phyloP scores from a whole-genome alignment of 2,329 filamentous ascomycete genomes.

The Alternaria novae-zelandiae region DNA sequence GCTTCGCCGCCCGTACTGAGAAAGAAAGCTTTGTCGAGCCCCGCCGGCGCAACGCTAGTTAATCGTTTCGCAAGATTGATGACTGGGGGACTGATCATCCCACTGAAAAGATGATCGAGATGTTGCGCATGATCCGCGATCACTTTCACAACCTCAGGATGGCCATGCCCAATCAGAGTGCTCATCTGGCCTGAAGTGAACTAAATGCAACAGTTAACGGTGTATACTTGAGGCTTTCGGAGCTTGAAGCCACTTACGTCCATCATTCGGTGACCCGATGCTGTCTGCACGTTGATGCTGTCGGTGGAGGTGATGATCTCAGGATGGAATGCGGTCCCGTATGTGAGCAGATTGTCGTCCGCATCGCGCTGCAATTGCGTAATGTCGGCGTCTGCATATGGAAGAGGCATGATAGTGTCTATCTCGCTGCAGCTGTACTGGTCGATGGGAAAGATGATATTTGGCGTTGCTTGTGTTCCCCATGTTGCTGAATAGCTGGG shows the following conservation, averaged over 20 bases:
- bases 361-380: conserved; percentile 30
- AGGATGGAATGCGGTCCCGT: conserved; percentile 34
- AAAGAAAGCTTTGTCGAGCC: conserved; percentile 45
- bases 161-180: conserved; percentile 36
- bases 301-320: conserved; percentile 39
- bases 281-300: conserved; percentile 39
- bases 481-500: background rate
- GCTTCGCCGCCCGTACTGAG: conserved; percentile 44
- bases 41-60: conserved; percentile 29
- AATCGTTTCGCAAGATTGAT: conserved; percentile 40
- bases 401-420: conserved; percentile 17
- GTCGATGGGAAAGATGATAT: background rate
- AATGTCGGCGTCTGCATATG: conserved; percentile 20
- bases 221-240: background rate
- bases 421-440: background rate
- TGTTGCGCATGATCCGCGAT: conserved; percentile 34
- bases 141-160: conserved; percentile 42
- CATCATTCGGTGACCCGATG: conserved; percentile 40
- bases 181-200: conserved; percentile 17
- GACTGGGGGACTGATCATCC: conserved; percentile 46
- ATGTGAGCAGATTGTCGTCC: conserved; percentile 27
- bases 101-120: conserved; percentile 45
- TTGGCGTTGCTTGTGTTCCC: background rate
- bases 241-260: conserved; percentile 17
- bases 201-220: background rate